Percentiles rank a stretch among this genome's conserved stretches.
phyloP scores from a whole-genome alignment of 176 grass and related monocot species.

The Juncus effusus region DNA sequence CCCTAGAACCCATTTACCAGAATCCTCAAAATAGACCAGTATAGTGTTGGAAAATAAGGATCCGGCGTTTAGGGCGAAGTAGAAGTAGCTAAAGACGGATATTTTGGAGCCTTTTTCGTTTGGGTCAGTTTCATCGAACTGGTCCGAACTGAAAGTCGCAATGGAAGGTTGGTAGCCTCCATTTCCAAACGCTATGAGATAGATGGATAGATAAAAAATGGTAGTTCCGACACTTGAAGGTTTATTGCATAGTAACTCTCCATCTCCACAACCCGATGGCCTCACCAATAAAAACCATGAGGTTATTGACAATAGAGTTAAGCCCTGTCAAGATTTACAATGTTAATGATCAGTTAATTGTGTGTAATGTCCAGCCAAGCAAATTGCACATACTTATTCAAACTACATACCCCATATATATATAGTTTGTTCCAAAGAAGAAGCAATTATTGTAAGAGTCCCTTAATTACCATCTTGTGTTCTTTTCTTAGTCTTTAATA shows the following conservation, averaged over 20 bases:
- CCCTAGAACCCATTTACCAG: conserved; percentile 58
- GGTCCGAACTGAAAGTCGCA: conserved; percentile 74
- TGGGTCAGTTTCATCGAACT: conserved; percentile 80
- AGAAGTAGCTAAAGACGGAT: conserved; percentile 91
- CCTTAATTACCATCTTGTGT: too few relatives aligned
- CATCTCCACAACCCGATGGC: conserved; percentile 62
- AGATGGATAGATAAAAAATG: conserved; percentile 76
- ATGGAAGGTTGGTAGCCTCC: conserved; percentile 84
- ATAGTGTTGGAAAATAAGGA: conserved; percentile 76
- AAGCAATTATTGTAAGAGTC: too few relatives aligned
- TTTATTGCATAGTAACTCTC: conserved; percentile 28
- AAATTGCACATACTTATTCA: neutral
- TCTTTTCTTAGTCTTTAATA: too few relatives aligned
- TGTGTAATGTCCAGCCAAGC: neutral
- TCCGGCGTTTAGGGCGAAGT: conserved; percentile 71
- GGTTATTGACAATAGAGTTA: conserved; percentile 49
- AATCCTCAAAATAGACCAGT: conserved; percentile 78
- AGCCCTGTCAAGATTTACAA: conserved; percentile 40
- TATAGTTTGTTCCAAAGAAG: too few relatives aligned
- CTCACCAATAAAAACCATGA: conserved; percentile 74
- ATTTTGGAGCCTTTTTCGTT: conserved; percentile 54
- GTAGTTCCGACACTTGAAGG: conserved; percentile 42
- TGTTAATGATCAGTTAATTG: too few relatives aligned
- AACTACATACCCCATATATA: neutral
- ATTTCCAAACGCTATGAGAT: conserved; percentile 83